Evolutionary conservation across 108 stramenopile species (phyloP).

Genomic region (Ochromonas danica): DNA sequence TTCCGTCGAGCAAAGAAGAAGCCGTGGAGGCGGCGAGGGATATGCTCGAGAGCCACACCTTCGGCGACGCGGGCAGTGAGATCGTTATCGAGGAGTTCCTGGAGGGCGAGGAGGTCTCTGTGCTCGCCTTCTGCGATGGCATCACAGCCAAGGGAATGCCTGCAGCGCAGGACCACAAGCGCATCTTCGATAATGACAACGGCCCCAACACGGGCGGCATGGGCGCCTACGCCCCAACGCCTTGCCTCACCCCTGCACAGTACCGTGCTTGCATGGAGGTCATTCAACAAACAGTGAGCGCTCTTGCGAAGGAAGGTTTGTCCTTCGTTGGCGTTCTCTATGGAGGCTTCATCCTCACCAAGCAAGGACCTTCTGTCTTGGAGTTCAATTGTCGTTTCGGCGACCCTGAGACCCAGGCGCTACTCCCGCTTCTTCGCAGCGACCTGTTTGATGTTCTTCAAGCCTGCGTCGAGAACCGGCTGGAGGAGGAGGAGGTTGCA

Average conservation of each 20-base stretch:
- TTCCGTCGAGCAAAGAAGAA: constrained; percentile 81
- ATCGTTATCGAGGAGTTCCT: constrained; percentile 96
- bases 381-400: constrained; percentile 99
- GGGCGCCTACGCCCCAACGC: constrained; percentile 98
- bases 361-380: constrained; percentile 76
- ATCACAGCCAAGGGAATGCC: constrained; percentile 59
- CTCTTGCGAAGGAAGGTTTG: constrained; percentile 88
- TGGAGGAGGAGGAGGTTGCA: constrained; percentile 69
- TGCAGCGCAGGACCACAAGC: constrained; percentile 81
- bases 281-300: constrained; percentile 73
- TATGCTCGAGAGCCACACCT: constrained; percentile 89
- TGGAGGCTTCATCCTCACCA: constrained; percentile 85
- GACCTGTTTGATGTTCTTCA: constrained; percentile 61
- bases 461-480: constrained; percentile 3
- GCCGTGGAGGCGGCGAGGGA: constrained; percentile 82
- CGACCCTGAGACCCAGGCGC: constrained; percentile 97
- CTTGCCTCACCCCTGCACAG: constrained; percentile 77
- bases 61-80: constrained; percentile 88
- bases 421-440: constrained; percentile 92
- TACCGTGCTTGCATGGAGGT: too few species aligned
- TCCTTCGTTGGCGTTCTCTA: constrained; percentile 95
- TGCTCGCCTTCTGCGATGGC: constrained; percentile 95
- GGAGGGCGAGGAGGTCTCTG: constrained; percentile 93
- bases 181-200: constrained; percentile 88
- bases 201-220: constrained; percentile 99